Percentiles rank a stretch among this genome's conserved stretches.
Conservation (phyloP, 2,329 filamentous ascomycete genomes). For the Trichoderma simmonsii region DNA sequence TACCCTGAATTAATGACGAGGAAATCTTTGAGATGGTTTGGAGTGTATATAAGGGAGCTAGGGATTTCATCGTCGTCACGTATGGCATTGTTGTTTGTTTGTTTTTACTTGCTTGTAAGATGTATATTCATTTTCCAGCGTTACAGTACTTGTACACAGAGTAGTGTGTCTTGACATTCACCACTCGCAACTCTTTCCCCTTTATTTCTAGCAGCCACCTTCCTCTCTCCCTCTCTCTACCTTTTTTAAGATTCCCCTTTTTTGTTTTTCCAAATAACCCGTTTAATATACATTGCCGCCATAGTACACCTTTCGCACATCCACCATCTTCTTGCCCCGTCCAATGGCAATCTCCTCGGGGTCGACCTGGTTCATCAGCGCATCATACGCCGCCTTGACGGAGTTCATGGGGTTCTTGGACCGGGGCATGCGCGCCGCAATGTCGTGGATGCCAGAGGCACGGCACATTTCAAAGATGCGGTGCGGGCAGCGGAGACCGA, state of each 20-base stretch:
- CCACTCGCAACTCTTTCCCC: neutral
- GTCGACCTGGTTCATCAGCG: conserved; percentile 76
- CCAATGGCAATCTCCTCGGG: conserved; percentile 88
- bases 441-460: conserved; percentile 79
- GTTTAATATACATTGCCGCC: conserved; percentile 66
- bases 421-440: conserved; percentile 77
- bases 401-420: conserved; percentile 97
- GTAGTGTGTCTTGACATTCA: conserved; percentile 4
- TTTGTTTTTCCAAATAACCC: neutral
- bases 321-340: conserved; percentile 90
- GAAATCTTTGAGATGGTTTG: neutral
- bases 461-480: conserved; percentile 94
- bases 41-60: neutral
- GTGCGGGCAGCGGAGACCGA: conserved; percentile 86
- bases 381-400: conserved; percentile 84
- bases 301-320: conserved; percentile 96
- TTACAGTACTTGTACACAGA: conserved; percentile 15
- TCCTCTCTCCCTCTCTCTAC: neutral
- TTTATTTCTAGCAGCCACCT: neutral
- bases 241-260: neutral
- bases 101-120: neutral
- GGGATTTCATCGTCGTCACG: neutral
- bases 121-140: conserved; percentile 6
- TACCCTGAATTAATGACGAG: neutral
- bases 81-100: neutral